Evolutionary conservation across 768 basidiomycete species (phyloP), one percentile per base, ranked within the genome.

Genomic region (Phlebiopsis flavidoalba): DNA sequence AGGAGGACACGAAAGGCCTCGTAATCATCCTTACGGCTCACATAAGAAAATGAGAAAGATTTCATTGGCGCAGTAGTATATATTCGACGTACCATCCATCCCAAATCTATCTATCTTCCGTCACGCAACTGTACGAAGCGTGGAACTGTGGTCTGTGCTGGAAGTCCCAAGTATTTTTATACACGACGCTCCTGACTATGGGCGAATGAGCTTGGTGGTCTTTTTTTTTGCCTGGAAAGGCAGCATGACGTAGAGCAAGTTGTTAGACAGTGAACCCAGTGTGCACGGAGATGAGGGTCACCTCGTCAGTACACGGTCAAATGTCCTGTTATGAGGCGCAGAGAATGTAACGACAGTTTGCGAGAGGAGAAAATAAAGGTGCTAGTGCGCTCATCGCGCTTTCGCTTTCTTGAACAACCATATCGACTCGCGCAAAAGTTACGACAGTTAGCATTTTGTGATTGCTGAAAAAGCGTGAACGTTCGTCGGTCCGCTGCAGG

Each of bases 21-120:
- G 63, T 91, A 92, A 71, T 93, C 91, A 43, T 88, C 90, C 48
- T 90, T 93, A 63, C 21, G 46, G 45, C 58, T 46, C 37, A 26
- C n/a, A 35, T 45, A 60, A 55, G 14, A 60, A 52, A 12, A 45
- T 45, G 37, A 50, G 43, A 58, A 36, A 50, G 43, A 58, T 19
- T n/a, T 55, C 59, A 53, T 49, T 21, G 22, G 8, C 45, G 19
- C 31, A 37, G 36, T 50, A 49, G 37, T n/a, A 47, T 59, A 43
- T n/a, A 47, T 59, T 24, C 15, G 21, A 70, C 78, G 62, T 65
- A 90, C 91, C 88, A 68, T 93, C 90, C n/a, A n/a, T 37, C 89
- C 89, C n/a, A 93, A 77, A 69, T 88, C 88, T 22, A 91, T 79
- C 14, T 70, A 68, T 60, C 74, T 74, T 8, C 76, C 81, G 21